A percentile compares a stretch with the other conserved stretches of the same genome.
Evolutionary conservation across 1,284 basidiomycete species (phyloP).

Genomic region (Austroboletus novae-zelandiae): DNA sequence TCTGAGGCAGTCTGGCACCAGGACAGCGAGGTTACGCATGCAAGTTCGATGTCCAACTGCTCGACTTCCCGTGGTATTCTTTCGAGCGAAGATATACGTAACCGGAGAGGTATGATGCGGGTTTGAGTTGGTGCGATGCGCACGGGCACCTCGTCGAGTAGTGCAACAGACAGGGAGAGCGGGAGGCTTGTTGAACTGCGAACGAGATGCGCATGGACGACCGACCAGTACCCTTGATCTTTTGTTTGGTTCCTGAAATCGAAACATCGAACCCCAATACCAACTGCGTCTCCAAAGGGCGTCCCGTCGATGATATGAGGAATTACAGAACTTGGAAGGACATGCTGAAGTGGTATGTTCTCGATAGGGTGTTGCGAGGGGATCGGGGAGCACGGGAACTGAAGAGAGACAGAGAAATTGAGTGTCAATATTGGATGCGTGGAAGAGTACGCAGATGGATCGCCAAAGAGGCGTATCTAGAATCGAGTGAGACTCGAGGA

Average conservation of each 20-base stretch:
- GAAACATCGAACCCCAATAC: slow-evolving; percentile 55
- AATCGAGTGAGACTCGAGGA: background rate
- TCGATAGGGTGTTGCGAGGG: background rate
- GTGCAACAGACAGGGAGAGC: slow-evolving; percentile 32
- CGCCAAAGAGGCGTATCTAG: slow-evolving; percentile 78
- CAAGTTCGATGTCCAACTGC: slow-evolving; percentile 40
- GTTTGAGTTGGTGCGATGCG: slow-evolving; percentile 60
- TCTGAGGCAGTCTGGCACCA: slow-evolving; percentile 3
- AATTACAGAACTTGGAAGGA: slow-evolving; percentile 51
- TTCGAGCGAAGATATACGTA: slow-evolving; percentile 38
- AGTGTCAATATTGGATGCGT: slow-evolving; percentile 52
- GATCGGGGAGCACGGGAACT: slow-evolving; percentile 24
- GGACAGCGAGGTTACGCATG: slow-evolving; percentile 19
- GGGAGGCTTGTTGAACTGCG: slow-evolving; percentile 4
- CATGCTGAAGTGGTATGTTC: slow-evolving; percentile 33
- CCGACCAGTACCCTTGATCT: slow-evolving; percentile 17
- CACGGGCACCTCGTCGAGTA: slow-evolving; percentile 33
- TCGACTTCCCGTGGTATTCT: slow-evolving; percentile 28
- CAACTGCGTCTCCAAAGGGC: slow-evolving; percentile 65
- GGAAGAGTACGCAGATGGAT: slow-evolving; percentile 46
- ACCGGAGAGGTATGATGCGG: slow-evolving; percentile 50
- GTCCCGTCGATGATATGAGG: slow-evolving; percentile 67
- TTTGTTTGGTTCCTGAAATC: slow-evolving; percentile 16
- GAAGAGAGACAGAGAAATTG: slow-evolving; percentile 43
- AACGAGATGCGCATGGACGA: slow-evolving; percentile 11